Conservation (phyloP, 75 land plant genomes). For the Ceratopteris richardii region DNA sequence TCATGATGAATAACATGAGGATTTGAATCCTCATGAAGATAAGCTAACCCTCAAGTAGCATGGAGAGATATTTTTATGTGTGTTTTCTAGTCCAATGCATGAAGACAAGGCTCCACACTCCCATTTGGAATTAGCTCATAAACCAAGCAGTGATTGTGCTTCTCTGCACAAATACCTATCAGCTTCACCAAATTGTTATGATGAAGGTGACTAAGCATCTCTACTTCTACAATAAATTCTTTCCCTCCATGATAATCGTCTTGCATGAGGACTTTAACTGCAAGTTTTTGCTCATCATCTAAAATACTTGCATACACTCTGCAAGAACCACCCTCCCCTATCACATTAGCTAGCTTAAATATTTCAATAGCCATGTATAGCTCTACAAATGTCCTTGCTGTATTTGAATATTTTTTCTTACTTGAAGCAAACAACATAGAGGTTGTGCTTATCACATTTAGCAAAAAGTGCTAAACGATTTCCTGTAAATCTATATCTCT, state of each 20-base stretch:
- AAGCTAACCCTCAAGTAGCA: constrained; percentile 81
- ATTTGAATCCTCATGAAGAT: constrained; percentile 87
- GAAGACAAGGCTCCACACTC: constrained; percentile 93
- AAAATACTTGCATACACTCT: constrained; percentile 70
- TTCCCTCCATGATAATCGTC: constrained; percentile 71
- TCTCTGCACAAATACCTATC: no score
- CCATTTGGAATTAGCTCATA: constrained; percentile 91
- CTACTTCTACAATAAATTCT: constrained; percentile 85
- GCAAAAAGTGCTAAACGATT: constrained; percentile 43
- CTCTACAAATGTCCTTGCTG: constrained; percentile 73
- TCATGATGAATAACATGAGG: constrained; percentile 90
- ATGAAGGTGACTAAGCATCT: constrained; percentile 89
- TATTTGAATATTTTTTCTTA: constrained; percentile 44
- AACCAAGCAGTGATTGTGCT: constrained; percentile 58
- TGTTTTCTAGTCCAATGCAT: constrained; percentile 84
- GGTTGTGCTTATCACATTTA: constrained; percentile 41
- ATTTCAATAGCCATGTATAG: constrained; percentile 72
- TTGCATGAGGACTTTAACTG: constrained; percentile 71
- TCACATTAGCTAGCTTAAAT: constrained; percentile 48
- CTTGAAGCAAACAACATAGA: constrained; percentile 49
- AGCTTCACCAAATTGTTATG: constrained; percentile 89
- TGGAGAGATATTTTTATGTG: constrained; percentile 91
- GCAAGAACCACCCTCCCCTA: constrained; percentile 96
- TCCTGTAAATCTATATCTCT: no score
- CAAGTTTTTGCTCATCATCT: constrained; percentile 71